Evolutionary conservation across 2,329 filamentous ascomycete genomes (phyloP), one percentile per base, ranked within the genome.

Genomic region (Coniella lustricola): DNA sequence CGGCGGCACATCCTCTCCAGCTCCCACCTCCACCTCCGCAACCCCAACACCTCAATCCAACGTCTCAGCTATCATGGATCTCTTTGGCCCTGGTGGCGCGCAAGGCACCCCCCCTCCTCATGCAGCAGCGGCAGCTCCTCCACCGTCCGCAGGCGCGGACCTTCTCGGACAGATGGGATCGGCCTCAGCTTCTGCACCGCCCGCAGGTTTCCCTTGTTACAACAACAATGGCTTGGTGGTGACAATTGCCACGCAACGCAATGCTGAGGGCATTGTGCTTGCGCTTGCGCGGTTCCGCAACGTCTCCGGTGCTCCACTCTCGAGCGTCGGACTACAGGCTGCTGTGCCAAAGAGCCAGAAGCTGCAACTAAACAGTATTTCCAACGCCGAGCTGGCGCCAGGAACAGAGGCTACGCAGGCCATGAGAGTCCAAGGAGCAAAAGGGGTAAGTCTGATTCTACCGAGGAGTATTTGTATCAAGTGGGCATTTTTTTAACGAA

Each of bases 341-440:
- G 93, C 93, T 1, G 93, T 98, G 46, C 93, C 93, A 8, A 98
- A 97, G 70, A 89, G 87, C 38, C 93, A 98, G 69, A 95, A 93
- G 65, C 70, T 98, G 60, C 90, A 96, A 64, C 71, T 98, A 56
- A 85, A 94, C 64, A 88, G 85, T 50, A 95, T 98, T 56, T 95
- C 88, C 56, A 87, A 81, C 55, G 71, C 83, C 4, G 87, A 94
- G 29, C 64, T 98, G 37, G 80, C 74, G 12, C 81, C 83, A 7
- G 88, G 88, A 13, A 80, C 84, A 36, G 90, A 95, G 63, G 91
- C 90, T 14, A 90, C 85, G 52, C 93, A 97, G 69, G 77, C 83
- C 60, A 95, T 98, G 88, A 85, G 88, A 62, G 82, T 98, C 52
- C 81, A 81, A 51, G 84, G 87, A 54, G 84, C 87, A 57, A 90